phyloP scores from a whole-genome alignment of 2,329 filamentous ascomycete genomes.

The Gaeumannomyces sp. region DNA sequence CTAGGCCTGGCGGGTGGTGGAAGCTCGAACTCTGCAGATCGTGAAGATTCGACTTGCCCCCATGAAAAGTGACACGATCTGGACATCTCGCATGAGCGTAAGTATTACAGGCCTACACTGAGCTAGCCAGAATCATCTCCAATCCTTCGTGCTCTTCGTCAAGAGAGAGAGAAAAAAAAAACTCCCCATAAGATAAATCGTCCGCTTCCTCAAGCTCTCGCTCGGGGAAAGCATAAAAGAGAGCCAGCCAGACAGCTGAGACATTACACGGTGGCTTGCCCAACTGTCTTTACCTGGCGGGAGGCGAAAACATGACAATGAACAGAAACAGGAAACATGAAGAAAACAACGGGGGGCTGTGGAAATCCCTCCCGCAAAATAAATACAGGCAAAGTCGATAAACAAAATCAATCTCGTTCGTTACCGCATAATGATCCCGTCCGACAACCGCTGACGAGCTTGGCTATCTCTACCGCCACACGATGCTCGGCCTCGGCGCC shows the following conservation, averaged over 20 bases:
- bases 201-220: neutral
- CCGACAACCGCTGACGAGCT: neutral
- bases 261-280: neutral
- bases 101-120: no score
- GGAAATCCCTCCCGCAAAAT: constrained; percentile 1
- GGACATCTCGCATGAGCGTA: no score
- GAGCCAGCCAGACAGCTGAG: neutral
- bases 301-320: neutral
- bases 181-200: neutral
- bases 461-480: constrained; percentile 16
- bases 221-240: neutral
- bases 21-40: no score
- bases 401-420: neutral
- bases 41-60: no score
- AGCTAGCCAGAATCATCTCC: no score
- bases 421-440: neutral
- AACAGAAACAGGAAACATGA: neutral
- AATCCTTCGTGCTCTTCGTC: no score
- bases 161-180: neutral
- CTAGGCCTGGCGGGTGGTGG: no score
- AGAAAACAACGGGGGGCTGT: neutral
- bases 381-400: neutral
- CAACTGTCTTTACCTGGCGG: neutral
- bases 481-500: constrained; percentile 17
- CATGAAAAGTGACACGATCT: no score